Base-by-base conservation (phyloP, 2,329 filamentous ascomycete species). In the Fusarium sterilihyphosum region DNA sequence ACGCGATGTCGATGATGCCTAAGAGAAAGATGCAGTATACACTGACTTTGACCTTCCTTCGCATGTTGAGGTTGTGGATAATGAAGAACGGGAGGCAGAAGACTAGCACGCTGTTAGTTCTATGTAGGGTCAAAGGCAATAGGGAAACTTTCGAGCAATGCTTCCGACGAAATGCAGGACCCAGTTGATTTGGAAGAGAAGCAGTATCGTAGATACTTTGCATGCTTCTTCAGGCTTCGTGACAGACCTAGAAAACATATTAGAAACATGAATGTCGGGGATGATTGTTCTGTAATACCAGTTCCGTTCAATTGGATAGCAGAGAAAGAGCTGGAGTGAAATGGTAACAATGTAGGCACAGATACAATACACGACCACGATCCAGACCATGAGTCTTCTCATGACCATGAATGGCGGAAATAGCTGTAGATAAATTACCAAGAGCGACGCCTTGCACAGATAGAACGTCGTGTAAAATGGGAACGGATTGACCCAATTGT, bases 1-100 rank as follows among this genome's bases (percentile, higher is more conserved):
- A 74, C 0, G 74, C 59, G 3, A 77, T 74, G 3, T 77, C 74
- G n/a, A 77, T 52, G 1, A 76, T 26, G 0, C 75, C 75, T 0
- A 77, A 50, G 4, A 77, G 62, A 16, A 77, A 77, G 20, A 75
- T 63, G 5, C 61, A 57, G 18, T 65, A 76, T 10, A 77, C 52
- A 13, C 74, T 53, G 4, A 76, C 8, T 22, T 74, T 74, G 1
- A 74, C 60, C 6, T 53, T 50, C 16, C 6, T 57, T 3, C 61
- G 65, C 63, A 77, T 61, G 3, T 73, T 67, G 6, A 77, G 52
- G 3, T 75, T 69, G 33, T 73, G 57, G 5, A 70, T 61, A 13
- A 64, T 41, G 1, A 66, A 44, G 9, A 75, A 77, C 0, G 74
- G 73, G 1, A 74, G 20, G 1, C 18, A 29, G 16, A 74, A 73